Conservation (phyloP, 305 asterid species). For the Striga hermonthica region DNA sequence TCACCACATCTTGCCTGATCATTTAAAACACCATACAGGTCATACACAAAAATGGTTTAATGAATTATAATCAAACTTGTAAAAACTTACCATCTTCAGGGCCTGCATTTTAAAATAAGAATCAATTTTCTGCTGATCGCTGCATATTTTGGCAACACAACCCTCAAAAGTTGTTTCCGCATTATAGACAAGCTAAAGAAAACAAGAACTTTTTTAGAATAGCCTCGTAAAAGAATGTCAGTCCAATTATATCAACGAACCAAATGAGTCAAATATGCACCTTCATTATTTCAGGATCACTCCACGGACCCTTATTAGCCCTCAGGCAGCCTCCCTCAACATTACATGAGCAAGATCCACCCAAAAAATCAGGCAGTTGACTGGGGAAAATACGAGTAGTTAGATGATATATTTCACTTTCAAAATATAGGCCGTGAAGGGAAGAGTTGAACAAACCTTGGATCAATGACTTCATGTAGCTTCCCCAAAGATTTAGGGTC, state of each 20-base stretch:
- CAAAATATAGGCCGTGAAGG: conserved; percentile 24
- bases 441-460: conserved; percentile 49
- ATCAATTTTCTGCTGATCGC: conserved; percentile 53
- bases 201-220: conserved; percentile 31
- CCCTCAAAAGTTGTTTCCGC: conserved; percentile 55
- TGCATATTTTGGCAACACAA: conserved; percentile 42
- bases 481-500: conserved; percentile 72
- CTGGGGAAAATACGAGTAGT: conserved; percentile 42
- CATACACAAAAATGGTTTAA: conserved; percentile 24
- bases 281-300: conserved; percentile 87
- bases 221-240: conserved; percentile 6
- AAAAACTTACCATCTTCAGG: conserved; percentile 45
- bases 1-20: conserved; percentile 57
- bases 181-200: conserved; percentile 58
- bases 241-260: conserved; percentile 17
- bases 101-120: conserved; percentile 46
- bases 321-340: conserved; percentile 89
- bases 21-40: conserved; percentile 29
- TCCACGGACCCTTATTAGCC: conserved; percentile 96
- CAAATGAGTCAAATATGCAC: conserved; percentile 33
- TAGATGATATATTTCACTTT: conserved; percentile 26
- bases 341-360: conserved; percentile 83
- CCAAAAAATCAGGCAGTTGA: conserved; percentile 91
- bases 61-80: conserved; percentile 16
- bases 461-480: conserved; percentile 75